Conservation (phyloP, 2,329 filamentous ascomycete species). For the Colletotrichum chlorophyti region DNA sequence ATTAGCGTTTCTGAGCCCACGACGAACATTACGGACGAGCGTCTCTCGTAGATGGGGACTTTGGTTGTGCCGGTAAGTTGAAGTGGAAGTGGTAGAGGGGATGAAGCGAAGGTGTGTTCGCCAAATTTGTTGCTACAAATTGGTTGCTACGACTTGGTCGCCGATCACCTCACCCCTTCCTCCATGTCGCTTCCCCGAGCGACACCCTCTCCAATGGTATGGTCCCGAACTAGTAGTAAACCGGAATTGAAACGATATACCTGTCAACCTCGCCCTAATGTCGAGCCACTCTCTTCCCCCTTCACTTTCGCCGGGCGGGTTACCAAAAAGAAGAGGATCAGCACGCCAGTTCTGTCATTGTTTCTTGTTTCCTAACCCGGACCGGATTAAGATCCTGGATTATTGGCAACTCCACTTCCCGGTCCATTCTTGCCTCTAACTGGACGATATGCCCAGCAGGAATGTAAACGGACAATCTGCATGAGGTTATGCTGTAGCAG, state of each 20-base stretch:
- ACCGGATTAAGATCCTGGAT: neutral
- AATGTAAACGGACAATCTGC: too few species aligned
- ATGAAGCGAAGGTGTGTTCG: slow-evolving; percentile 1
- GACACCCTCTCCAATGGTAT: neutral
- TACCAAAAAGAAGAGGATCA: slow-evolving; percentile 2
- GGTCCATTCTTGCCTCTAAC: too few species aligned
- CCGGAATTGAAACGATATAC: neutral
- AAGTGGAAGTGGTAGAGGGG: neutral
- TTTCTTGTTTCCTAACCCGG: slow-evolving; percentile 11
- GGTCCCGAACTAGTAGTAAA: neutral
- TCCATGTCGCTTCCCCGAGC: slow-evolving; percentile 5
- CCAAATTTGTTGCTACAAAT: slow-evolving; percentile 28
- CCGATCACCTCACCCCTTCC: slow-evolving; percentile 1
- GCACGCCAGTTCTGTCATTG: slow-evolving; percentile 18
- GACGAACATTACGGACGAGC: neutral
- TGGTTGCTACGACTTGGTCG: neutral
- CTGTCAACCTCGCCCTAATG: slow-evolving; percentile 11
- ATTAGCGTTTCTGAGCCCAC: neutral
- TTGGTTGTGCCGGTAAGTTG: too few species aligned
- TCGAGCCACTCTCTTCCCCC: too few species aligned
- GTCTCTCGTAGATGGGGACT: neutral
- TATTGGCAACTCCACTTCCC: too few species aligned
- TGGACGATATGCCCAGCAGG: too few species aligned
- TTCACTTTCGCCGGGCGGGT: too few species aligned
- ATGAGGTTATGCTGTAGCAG: too few species aligned